A percentile compares a stretch with the other conserved stretches of the same genome.
Evolutionary conservation across 208 protist genomes (phyloP).

Genomic region (Acanthamoeba triangularis): DNA sequence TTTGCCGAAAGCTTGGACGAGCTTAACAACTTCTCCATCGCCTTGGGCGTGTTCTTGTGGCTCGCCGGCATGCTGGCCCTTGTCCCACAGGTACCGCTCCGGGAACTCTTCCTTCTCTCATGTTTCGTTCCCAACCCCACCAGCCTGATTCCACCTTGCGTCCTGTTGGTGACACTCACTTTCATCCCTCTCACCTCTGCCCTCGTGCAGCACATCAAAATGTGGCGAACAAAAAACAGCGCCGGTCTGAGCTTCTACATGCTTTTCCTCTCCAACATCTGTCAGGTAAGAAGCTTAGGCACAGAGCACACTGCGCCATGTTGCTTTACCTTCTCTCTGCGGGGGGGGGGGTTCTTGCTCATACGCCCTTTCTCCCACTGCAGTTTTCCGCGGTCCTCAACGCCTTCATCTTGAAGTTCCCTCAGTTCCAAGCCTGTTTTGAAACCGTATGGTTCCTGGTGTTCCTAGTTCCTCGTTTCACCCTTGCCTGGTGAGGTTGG

Average conservation of each 20-base stretch:
- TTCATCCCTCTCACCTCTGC: neutral
- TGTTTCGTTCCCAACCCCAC: neutral
- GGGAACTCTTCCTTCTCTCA: neutral
- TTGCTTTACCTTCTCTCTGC: neutral
- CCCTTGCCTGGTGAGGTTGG: neutral
- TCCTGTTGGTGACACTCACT: neutral
- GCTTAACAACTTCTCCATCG: constrained; percentile 7
- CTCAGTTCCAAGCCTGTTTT: constrained; percentile 37
- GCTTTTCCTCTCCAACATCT: constrained; percentile 48
- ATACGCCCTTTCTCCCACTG: neutral
- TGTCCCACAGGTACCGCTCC: neutral
- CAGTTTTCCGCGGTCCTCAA: constrained; percentile 34
- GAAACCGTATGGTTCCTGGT: neutral
- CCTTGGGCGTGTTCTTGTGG: neutral
- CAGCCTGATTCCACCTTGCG: neutral
- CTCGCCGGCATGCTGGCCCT: constrained; percentile 12
- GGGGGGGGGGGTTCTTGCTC: too few species aligned
- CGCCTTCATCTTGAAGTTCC: constrained; percentile 25
- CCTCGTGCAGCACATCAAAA: constrained; percentile 9
- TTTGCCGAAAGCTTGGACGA: constrained; percentile 32
- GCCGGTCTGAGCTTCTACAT: constrained; percentile 48
- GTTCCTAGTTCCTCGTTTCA: neutral
- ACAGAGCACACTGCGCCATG: neutral
- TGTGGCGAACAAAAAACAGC: constrained; percentile 21
- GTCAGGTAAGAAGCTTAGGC: neutral